Evolutionary conservation across 2,329 filamentous ascomycete species (phyloP).

Genomic region (Pyrenophora graminea): DNA sequence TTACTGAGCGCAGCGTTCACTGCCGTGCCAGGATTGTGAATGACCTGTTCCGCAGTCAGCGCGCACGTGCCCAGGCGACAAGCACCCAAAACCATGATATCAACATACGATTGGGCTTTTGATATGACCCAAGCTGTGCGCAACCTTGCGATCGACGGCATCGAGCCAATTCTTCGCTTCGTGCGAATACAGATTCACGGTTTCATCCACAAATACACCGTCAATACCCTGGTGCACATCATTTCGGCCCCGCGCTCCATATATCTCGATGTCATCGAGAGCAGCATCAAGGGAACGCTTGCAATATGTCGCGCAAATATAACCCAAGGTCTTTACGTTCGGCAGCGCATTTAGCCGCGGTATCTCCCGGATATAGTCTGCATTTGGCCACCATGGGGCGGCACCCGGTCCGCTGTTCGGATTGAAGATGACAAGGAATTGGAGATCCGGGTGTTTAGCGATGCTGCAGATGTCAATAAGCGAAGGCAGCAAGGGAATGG

Average conservation of each 20-base stretch:
- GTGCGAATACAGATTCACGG: slow-evolving; percentile 40
- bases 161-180: slow-evolving; percentile 27
- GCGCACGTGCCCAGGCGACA: too few species aligned
- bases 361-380: slow-evolving; percentile 53
- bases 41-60: slow-evolving; percentile 19
- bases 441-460: slow-evolving; percentile 41
- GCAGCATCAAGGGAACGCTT: slow-evolving; percentile 26
- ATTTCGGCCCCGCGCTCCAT: slow-evolving; percentile 49
- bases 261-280: slow-evolving; percentile 50
- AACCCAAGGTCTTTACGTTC: slow-evolving; percentile 57
- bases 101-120: slow-evolving; percentile 18
- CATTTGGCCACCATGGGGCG: slow-evolving; percentile 50
- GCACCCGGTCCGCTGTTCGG: slow-evolving; percentile 54
- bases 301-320: slow-evolving; percentile 57
- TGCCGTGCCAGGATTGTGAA: slow-evolving; percentile 39
- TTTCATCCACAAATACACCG: slow-evolving; percentile 60
- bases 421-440: slow-evolving; percentile 59
- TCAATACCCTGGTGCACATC: slow-evolving; percentile 45
- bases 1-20: slow-evolving; percentile 24
- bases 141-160: slow-evolving; percentile 21
- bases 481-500: not conserved
- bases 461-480: slow-evolving; percentile 12
- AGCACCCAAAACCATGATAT: too few species aligned
- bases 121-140: slow-evolving; percentile 5
- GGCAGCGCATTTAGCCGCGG: slow-evolving; percentile 46